A percentile compares a stretch with the other conserved stretches of the same genome.
Evolutionary conservation across 331 rosid genomes (phyloP).

Genomic region (Rosa hybrid): DNA sequence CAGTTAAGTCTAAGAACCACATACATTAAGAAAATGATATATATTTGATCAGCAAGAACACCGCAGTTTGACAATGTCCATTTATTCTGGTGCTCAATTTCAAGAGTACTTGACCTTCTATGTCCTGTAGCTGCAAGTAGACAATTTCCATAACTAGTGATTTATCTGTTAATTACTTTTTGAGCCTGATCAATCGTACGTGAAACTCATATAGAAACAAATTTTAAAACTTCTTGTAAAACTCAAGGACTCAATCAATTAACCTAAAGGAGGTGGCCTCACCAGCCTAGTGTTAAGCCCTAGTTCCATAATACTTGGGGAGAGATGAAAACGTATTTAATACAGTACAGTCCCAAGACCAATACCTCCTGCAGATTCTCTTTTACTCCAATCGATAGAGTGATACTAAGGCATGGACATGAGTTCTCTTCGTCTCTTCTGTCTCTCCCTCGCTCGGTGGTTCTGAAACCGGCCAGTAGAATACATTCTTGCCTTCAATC

Average conservation of each 20-base stretch:
- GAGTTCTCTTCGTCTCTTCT: slow-evolving; percentile 60
- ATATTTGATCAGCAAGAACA: slow-evolving; percentile 26
- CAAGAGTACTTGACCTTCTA: slow-evolving; percentile 34
- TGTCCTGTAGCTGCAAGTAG: slow-evolving; percentile 33
- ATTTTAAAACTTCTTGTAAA: too few species aligned
- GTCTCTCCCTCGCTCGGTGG: slow-evolving; percentile 75
- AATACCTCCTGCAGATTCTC: neutral
- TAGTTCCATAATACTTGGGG: too few species aligned
- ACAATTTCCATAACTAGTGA: neutral
- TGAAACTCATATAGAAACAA: too few species aligned
- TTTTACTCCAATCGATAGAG: neutral
- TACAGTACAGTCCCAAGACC: too few species aligned
- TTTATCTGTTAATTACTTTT: neutral
- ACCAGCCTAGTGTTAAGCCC: too few species aligned
- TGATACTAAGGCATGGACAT: slow-evolving; percentile 14
- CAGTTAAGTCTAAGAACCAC: too few species aligned
- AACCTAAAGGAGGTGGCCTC: too few species aligned
- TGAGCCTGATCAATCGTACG: too few species aligned
- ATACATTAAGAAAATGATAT: too few species aligned
- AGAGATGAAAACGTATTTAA: too few species aligned
- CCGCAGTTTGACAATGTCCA: slow-evolving; percentile 55
- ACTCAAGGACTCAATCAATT: too few species aligned
- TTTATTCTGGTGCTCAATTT: slow-evolving; percentile 42
- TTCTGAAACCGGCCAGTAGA: slow-evolving; percentile 89
- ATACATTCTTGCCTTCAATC: slow-evolving; percentile 76